Evolutionary conservation across 1,139 yeast genomes (phyloP).

Genomic region (Pneumocystis murina): DNA sequence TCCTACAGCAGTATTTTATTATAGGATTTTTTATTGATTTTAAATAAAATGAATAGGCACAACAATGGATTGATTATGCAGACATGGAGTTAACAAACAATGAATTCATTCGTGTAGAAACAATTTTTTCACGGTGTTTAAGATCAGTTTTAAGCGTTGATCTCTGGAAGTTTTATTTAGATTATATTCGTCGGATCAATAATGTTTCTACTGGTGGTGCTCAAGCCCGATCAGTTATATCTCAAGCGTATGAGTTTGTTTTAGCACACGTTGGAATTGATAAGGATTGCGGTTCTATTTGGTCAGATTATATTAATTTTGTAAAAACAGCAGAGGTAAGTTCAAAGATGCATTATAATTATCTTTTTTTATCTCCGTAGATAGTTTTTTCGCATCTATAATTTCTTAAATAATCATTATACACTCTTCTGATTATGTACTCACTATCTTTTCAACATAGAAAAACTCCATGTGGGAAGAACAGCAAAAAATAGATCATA

Average conservation of each 20-base stretch:
- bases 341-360: background rate
- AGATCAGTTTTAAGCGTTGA: conserved; percentile 45
- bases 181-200: conserved; percentile 64
- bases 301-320: conserved; percentile 76
- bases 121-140: conserved; percentile 47
- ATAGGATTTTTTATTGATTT: conserved; percentile 2
- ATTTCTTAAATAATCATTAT: background rate
- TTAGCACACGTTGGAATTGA: conserved; percentile 66
- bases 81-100: conserved; percentile 53
- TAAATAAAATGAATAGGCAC: conserved; percentile 7
- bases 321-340: conserved; percentile 44
- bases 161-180: conserved; percentile 60
- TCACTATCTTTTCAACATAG: conserved; percentile 4
- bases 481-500: conserved; percentile 64
- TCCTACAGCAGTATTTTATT: conserved; percentile 39
- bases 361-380: background rate
- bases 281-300: conserved; percentile 51
- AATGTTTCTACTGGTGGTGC: conserved; percentile 69
- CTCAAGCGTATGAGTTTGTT: conserved; percentile 77
- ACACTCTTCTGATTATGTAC: background rate
- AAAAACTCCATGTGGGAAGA: conserved; percentile 80
- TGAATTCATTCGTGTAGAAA: conserved; percentile 54
- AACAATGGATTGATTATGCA: conserved; percentile 59
- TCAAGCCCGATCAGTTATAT: conserved; percentile 57
- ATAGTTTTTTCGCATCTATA: background rate